phyloP scores from a whole-genome alignment of 1,284 basidiomycete genomes.

The Ceratobasidium sp. region DNA sequence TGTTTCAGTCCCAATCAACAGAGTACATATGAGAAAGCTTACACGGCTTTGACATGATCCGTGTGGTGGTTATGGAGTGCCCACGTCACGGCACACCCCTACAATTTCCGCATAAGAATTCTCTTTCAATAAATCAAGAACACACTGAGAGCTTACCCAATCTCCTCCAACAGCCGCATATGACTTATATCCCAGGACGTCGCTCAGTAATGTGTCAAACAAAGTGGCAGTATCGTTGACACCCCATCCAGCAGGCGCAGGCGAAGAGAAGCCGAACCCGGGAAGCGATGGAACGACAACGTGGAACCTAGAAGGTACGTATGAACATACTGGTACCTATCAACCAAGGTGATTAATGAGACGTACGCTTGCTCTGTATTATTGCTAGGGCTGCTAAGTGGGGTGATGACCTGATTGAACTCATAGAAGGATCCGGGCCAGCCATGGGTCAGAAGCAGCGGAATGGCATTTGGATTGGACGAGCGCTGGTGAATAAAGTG shows the following conservation, averaged over 20 bases:
- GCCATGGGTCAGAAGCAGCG: conserved; percentile 39
- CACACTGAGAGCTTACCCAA: too few species aligned
- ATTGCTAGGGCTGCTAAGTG: background rate
- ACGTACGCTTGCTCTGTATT: conserved; percentile 1
- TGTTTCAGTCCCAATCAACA: conserved; percentile 3
- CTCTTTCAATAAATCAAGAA: too few species aligned
- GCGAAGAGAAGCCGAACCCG: conserved; percentile 44
- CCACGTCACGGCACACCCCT: conserved; percentile 41
- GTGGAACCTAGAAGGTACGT: conserved; percentile 31
- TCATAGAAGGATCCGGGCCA: conserved; percentile 44
- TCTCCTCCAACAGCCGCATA: conserved; percentile 39
- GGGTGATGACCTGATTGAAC: conserved; percentile 29
- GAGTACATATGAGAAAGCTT: background rate
- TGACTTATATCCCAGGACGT: conserved; percentile 39
- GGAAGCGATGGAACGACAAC: conserved; percentile 44
- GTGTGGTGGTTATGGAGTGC: conserved; percentile 30
- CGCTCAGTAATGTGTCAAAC: conserved; percentile 40
- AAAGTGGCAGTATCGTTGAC: conserved; percentile 39
- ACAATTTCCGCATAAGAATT: background rate
- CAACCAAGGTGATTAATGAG: background rate
- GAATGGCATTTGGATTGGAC: conserved; percentile 36
- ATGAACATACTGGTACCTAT: background rate
- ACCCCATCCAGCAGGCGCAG: conserved; percentile 35
- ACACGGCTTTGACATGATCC: conserved; percentile 16
- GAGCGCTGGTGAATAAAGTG: conserved; percentile 43